phyloP scores from a whole-genome alignment of 1,284 basidiomycete genomes.

The Ustilago nuda region DNA sequence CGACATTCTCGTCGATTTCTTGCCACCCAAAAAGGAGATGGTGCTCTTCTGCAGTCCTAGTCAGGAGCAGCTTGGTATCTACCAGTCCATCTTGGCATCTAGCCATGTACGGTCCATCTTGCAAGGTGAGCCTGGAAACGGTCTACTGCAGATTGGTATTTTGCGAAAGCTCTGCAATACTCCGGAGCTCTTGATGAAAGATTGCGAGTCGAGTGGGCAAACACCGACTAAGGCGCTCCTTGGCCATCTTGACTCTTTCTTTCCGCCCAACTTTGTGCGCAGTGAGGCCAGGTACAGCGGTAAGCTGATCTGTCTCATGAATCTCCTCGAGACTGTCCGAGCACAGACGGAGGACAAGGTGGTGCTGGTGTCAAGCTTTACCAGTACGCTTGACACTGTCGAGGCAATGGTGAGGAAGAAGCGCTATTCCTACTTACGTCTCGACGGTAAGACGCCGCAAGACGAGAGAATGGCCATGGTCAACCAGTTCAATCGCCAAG shows the following conservation, averaged over 20 bases:
- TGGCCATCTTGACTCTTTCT: conserved; percentile 37
- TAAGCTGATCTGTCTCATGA: conserved; percentile 80
- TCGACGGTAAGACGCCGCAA: conserved; percentile 77
- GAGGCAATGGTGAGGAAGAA: conserved; percentile 84
- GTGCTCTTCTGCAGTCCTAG: conserved; percentile 40
- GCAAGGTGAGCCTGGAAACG: conserved; percentile 48
- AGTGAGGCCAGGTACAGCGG: conserved; percentile 55
- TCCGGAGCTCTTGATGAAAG: conserved; percentile 82
- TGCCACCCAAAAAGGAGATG: conserved; percentile 86
- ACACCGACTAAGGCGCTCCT: conserved; percentile 44
- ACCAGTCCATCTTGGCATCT: conserved; percentile 74
- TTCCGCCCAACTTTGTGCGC: conserved; percentile 48
- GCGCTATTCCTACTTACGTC: conserved; percentile 81
- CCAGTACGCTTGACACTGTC: conserved; percentile 87
- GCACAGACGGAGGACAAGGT: conserved; percentile 79
- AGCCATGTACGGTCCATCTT: conserved; percentile 52
- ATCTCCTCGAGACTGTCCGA: conserved; percentile 77
- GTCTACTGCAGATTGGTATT: conserved; percentile 63
- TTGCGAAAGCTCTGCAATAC: conserved; percentile 91
- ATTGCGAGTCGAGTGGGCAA: conserved; percentile 71
- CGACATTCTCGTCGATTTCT: conserved; percentile 80
- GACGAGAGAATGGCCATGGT: conserved; percentile 56
- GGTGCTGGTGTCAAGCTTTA: conserved; percentile 68
- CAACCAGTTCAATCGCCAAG: conserved; percentile 58
- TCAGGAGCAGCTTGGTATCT: conserved; percentile 81